phyloP scores from a whole-genome alignment of 2,329 filamentous ascomycete genomes.

The Tympanopsis confertula region DNA sequence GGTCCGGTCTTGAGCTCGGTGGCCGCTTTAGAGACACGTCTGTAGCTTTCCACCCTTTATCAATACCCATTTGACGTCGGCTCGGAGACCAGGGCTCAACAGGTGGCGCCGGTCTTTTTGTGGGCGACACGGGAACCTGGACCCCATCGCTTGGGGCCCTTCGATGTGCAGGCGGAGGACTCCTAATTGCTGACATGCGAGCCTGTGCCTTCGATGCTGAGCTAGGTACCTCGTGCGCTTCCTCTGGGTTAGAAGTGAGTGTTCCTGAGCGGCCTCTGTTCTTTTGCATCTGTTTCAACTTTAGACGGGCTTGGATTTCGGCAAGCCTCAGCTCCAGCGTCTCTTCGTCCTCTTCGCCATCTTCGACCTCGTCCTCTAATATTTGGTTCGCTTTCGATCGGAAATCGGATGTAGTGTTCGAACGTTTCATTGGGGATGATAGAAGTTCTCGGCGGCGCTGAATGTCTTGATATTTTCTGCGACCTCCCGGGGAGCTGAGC shows the following conservation, averaged over 20 bases:
- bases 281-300: constrained; percentile 46
- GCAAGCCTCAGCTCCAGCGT: constrained; percentile 47
- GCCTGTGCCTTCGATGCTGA: too few species aligned
- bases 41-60: constrained; percentile 42
- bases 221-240: not conserved
- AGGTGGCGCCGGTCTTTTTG: constrained; percentile 21
- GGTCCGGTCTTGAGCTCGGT: constrained; percentile 10
- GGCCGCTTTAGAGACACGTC: constrained; percentile 52
- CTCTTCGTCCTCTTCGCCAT: constrained; percentile 48
- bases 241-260: not conserved
- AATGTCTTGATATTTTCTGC: constrained; percentile 39
- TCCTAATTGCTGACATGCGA: not conserved
- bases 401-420: constrained; percentile 16
- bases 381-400: not conserved
- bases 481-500: constrained; percentile 48
- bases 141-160: constrained; percentile 14
- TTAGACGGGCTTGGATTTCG: constrained; percentile 48
- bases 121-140: constrained; percentile 47
- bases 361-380: constrained; percentile 22
- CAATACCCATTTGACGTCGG: constrained; percentile 46
- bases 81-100: constrained; percentile 44
- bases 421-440: constrained; percentile 26
- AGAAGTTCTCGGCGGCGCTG: constrained; percentile 32
- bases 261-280: constrained; percentile 20
- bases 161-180: not conserved